Conservation (phyloP, 352 stramenopile species). For the Phytophthora kernoviae region DNA sequence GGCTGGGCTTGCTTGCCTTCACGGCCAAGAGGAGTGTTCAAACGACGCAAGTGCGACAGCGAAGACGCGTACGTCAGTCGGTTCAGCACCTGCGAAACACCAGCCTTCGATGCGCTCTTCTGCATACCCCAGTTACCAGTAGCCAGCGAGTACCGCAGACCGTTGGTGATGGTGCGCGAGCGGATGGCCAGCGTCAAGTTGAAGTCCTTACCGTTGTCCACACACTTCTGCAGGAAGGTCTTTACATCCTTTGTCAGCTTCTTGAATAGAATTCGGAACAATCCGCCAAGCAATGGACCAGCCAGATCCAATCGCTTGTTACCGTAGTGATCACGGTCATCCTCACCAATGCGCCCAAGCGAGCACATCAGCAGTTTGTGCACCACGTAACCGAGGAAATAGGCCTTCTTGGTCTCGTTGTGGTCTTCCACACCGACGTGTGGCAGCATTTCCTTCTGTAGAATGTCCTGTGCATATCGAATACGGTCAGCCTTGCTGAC, state of each 20-base stretch:
- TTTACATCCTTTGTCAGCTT: slow-evolving; percentile 99
- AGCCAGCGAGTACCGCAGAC: slow-evolving; percentile 98
- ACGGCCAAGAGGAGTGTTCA: slow-evolving; percentile 98
- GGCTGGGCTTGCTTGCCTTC: slow-evolving; percentile 99
- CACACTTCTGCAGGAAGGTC: slow-evolving; percentile 91
- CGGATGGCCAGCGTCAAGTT: slow-evolving; percentile 98
- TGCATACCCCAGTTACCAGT: slow-evolving; percentile 99
- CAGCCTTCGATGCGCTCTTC: slow-evolving; percentile 95
- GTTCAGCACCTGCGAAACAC: slow-evolving; percentile 99
- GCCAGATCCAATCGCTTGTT: slow-evolving; percentile 99
- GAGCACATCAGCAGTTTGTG: slow-evolving; percentile 99
- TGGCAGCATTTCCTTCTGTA: slow-evolving; percentile 99
- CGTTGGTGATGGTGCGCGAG: slow-evolving; percentile 97
- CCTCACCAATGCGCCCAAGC: slow-evolving; percentile 96
- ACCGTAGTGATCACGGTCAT: slow-evolving; percentile 99
- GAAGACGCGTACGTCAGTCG: slow-evolving; percentile 99
- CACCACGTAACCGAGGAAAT: slow-evolving; percentile 99
- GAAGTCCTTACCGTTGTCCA: slow-evolving; percentile 95
- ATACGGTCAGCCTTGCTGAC: slow-evolving; percentile 98
- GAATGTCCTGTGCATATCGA: slow-evolving; percentile 97
- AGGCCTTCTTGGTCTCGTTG: slow-evolving; percentile 97
- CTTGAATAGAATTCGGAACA: slow-evolving; percentile 99
- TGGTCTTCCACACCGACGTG: slow-evolving; percentile 99
- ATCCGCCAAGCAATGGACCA: slow-evolving; percentile 95
- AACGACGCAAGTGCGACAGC: slow-evolving; percentile 97